Percentiles rank a stretch among this genome's conserved stretches.
Conservation (phyloP, 148 eudicot species). For the Fallopia convolvulus region DNA sequence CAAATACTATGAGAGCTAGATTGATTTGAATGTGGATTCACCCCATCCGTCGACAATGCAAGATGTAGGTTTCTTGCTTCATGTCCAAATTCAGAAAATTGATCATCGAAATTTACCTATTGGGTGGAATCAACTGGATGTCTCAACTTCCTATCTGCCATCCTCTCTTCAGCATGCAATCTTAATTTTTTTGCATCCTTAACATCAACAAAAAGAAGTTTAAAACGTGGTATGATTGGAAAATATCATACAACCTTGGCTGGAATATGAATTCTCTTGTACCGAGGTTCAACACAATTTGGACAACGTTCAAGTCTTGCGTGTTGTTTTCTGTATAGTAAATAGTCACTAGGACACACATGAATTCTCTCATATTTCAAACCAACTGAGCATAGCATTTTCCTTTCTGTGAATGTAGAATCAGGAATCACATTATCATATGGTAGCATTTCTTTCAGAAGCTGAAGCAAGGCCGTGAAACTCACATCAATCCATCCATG, state of each 20-base stretch:
- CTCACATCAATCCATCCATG: slow-evolving; percentile 4
- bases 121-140: slow-evolving; percentile 18
- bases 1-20: slow-evolving; percentile 14
- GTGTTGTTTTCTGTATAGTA: no score
- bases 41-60: slow-evolving; percentile 22
- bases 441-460: slow-evolving; percentile 2
- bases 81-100: slow-evolving; percentile 2
- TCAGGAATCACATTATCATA: slow-evolving; percentile 5
- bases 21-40: slow-evolving; percentile 6
- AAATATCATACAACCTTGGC: slow-evolving; percentile 5
- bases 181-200: slow-evolving; percentile 15
- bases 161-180: slow-evolving; percentile 19
- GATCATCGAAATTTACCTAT: slow-evolving; percentile 18
- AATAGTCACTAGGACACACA: no score
- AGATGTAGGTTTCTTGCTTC: slow-evolving; percentile 20
- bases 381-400: neutral
- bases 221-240: slow-evolving; percentile 22
- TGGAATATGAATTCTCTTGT: neutral
- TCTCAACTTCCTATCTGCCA: slow-evolving; percentile 5
- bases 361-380: no score
- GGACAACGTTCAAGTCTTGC: no score
- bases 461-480: neutral
- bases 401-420: neutral
- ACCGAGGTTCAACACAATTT: neutral
- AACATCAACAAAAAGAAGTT: slow-evolving; percentile 14